Evolutionary conservation across 257 asterid genomes (phyloP).

Genomic region (Ilex aquifolium): DNA sequence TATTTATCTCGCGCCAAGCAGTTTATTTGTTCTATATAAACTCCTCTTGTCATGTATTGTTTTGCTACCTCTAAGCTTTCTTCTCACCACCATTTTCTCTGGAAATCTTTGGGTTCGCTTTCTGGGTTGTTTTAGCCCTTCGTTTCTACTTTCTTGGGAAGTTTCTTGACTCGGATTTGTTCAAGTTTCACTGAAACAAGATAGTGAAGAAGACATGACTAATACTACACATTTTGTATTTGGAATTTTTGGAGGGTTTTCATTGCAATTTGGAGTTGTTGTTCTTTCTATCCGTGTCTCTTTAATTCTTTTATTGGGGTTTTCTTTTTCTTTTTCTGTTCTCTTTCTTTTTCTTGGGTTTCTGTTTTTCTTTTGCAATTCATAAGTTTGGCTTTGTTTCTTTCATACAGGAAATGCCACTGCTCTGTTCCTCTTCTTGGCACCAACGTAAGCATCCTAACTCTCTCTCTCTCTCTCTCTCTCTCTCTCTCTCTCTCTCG

Average conservation of each 20-base stretch:
- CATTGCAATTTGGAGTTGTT: not conserved
- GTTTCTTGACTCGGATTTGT: not conserved
- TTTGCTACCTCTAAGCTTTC: no score
- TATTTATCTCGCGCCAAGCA: no score
- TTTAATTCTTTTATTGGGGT: not conserved
- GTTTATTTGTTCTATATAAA: no score
- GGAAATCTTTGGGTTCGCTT: no score
- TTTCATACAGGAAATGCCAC: slow-evolving; percentile 53
- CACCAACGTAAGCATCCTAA: slow-evolving; percentile 52
- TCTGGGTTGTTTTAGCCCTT: not conserved
- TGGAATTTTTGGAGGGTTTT: slow-evolving; percentile 57
- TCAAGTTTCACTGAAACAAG: slow-evolving; percentile 4
- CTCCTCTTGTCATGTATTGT: no score
- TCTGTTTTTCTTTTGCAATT: not conserved
- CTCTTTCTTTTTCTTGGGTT: not conserved
- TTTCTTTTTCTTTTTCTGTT: not conserved
- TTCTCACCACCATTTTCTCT: no score
- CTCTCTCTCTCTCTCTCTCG: not conserved
- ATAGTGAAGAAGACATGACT: slow-evolving; percentile 23
- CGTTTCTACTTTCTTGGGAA: not conserved
- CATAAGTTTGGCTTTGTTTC: slow-evolving; percentile 4
- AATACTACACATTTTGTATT: slow-evolving; percentile 44
- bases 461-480: no score
- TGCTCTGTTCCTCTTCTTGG: slow-evolving; percentile 79
- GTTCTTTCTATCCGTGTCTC: no score